Evolutionary conservation across 2,329 filamentous ascomycete genomes (phyloP).

Genomic region (Pestalotiopsis fici): DNA sequence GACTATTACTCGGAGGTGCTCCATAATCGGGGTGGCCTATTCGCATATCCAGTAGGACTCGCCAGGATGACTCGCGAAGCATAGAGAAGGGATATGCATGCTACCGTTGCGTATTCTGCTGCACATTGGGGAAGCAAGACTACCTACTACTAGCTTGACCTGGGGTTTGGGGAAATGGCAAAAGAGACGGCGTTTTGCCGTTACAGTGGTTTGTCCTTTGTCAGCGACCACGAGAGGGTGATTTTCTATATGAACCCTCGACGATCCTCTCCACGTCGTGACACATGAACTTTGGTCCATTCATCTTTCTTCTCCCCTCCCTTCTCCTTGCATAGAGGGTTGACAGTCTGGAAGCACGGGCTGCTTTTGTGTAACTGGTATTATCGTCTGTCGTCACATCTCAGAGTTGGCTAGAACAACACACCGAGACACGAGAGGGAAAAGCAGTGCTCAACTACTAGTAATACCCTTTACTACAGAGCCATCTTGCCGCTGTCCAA

Average conservation of each 20-base stretch:
- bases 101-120: not conserved
- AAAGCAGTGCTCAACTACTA: not conserved
- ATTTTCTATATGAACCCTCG: slow-evolving; percentile 1
- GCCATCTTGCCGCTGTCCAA: not conserved
- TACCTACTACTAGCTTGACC: not conserved
- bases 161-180: not conserved
- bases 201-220: not conserved
- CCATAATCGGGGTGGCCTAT: not conserved
- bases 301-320: not conserved
- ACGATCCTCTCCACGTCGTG: not conserved
- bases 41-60: not conserved
- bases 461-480: not conserved
- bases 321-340: not conserved
- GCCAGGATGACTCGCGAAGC: slow-evolving; percentile 2
- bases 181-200: not conserved
- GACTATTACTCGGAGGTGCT: slow-evolving; percentile 1
- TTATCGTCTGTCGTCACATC: not conserved
- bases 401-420: too few species aligned
- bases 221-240: not conserved
- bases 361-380: not conserved
- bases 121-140: not conserved
- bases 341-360: not conserved
- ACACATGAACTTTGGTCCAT: not conserved
- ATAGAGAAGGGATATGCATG: not conserved
- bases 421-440: not conserved